These are phyloP conservation scores for Multifurca ochricompacta DNA, from an alignment of 768 basidiomycete species.

Conservation along the genomic window DNA sequence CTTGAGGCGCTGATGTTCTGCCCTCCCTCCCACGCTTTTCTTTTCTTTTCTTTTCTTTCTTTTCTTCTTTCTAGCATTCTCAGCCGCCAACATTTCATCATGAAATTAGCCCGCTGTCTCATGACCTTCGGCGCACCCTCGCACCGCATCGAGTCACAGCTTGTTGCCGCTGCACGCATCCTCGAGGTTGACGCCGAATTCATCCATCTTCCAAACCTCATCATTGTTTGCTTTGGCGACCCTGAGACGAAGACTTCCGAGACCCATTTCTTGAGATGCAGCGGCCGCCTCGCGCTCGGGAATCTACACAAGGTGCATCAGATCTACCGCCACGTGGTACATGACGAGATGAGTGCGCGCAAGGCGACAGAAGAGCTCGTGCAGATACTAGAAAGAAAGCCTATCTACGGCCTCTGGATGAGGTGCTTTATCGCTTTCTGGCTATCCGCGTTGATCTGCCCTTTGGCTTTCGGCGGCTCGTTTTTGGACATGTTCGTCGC, in stretches of 20 bases:
- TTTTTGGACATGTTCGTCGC: slow-evolving; percentile 83
- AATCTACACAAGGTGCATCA: slow-evolving; percentile 77
- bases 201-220: slow-evolving; percentile 73
- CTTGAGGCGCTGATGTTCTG: not conserved
- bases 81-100: slow-evolving; percentile 76
- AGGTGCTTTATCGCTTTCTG: slow-evolving; percentile 63
- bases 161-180: slow-evolving; percentile 79
- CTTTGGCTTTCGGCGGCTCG: slow-evolving; percentile 77
- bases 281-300: slow-evolving; percentile 72
- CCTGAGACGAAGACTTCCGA: slow-evolving; percentile 84
- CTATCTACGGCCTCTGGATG: slow-evolving; percentile 53
- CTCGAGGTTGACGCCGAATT: slow-evolving; percentile 90
- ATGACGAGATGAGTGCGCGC: slow-evolving; percentile 85
- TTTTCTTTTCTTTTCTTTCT: not conserved
- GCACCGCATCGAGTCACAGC: slow-evolving; percentile 89
- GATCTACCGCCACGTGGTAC: slow-evolving; percentile 81
- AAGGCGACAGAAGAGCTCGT: slow-evolving; percentile 60
- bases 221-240: slow-evolving; percentile 86
- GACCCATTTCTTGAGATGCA: slow-evolving; percentile 81
- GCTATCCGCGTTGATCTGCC: slow-evolving; percentile 72
- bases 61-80: slow-evolving; percentile 52
- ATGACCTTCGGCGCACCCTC: slow-evolving; percentile 93
- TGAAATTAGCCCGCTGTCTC: slow-evolving; percentile 76
- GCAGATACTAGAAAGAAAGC: slow-evolving; percentile 51
- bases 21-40: not conserved